Percentiles rank a stretch among this genome's conserved stretches.
phyloP scores from a whole-genome alignment of 2,329 filamentous ascomycete genomes.

The Epichloe baconii region DNA sequence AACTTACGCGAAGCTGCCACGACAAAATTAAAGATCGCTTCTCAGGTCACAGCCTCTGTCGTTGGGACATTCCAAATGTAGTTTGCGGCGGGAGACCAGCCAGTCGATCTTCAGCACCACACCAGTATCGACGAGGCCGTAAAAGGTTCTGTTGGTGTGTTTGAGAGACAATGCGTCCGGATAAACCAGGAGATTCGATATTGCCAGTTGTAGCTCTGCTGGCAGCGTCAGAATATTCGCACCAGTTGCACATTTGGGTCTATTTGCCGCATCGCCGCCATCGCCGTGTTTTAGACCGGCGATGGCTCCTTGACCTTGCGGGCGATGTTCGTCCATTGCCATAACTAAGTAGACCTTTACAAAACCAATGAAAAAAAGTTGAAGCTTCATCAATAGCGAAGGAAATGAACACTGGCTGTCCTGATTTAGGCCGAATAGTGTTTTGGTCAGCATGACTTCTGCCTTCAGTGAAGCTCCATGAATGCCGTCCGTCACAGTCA shows the following conservation, averaged over 20 bases:
- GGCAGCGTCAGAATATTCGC: constrained; percentile 30
- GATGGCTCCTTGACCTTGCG: neutral
- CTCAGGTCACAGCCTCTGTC: constrained; percentile 42
- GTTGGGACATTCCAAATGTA: constrained; percentile 54
- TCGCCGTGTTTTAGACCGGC: neutral
- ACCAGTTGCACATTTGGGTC: neutral
- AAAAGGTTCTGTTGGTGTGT: constrained; percentile 51
- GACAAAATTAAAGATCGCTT: constrained; percentile 46
- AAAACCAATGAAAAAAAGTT: too few relatives aligned
- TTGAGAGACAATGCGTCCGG: constrained; percentile 61
- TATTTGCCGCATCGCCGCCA: neutral
- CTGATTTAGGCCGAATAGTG: too few relatives aligned
- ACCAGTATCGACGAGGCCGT: constrained; percentile 50
- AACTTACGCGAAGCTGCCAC: constrained; percentile 44
- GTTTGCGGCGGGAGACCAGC: constrained; percentile 49
- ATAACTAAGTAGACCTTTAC: neutral
- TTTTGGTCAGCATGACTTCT: too few relatives aligned
- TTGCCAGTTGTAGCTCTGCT: constrained; percentile 52
- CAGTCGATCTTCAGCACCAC: constrained; percentile 54
- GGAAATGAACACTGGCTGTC: too few relatives aligned
- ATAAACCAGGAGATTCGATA: constrained; percentile 48
- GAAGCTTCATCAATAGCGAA: too few relatives aligned
- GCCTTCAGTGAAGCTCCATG: too few relatives aligned
- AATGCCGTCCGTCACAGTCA: too few relatives aligned
- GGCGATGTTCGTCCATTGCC: neutral